These are phyloP conservation scores for Aspergillus tubingensis DNA, from an alignment of 2,329 filamentous ascomycete species.

Conservation along the genomic window DNA sequence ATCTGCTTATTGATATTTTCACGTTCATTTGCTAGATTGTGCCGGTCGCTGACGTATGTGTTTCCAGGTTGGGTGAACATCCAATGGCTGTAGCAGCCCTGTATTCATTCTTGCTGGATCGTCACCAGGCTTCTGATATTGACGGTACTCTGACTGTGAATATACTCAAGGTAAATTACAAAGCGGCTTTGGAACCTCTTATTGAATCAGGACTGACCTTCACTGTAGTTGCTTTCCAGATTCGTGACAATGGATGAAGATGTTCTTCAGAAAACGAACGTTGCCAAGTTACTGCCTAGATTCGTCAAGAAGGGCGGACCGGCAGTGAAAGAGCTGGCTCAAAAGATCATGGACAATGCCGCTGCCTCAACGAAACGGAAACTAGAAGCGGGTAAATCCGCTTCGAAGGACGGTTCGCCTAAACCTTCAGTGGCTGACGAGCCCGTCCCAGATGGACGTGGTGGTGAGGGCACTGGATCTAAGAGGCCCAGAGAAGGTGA, in stretches of 20 bases:
- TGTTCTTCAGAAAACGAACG: slow-evolving; percentile 60
- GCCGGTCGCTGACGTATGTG: slow-evolving; percentile 29
- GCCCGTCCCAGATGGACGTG: slow-evolving; percentile 17
- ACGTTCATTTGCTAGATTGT: not conserved
- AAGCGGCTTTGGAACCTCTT: not conserved
- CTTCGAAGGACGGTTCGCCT: slow-evolving; percentile 39
- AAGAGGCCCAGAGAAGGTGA: slow-evolving; percentile 46
- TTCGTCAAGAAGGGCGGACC: slow-evolving; percentile 61
- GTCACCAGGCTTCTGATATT: slow-evolving; percentile 51
- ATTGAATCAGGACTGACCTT: slow-evolving; percentile 24
- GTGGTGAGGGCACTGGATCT: slow-evolving; percentile 31
- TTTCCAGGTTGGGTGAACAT: slow-evolving; percentile 51
- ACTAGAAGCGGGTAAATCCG: slow-evolving; percentile 38
- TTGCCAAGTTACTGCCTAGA: slow-evolving; percentile 58
- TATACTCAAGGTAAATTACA: slow-evolving; percentile 47
- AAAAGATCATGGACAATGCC: slow-evolving; percentile 56
- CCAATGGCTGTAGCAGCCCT: slow-evolving; percentile 49
- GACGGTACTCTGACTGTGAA: slow-evolving; percentile 47
- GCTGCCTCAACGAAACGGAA: slow-evolving; percentile 48
- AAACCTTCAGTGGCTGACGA: slow-evolving; percentile 22
- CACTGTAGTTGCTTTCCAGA: slow-evolving; percentile 52
- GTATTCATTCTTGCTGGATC: slow-evolving; percentile 52
- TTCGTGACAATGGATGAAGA: slow-evolving; percentile 61
- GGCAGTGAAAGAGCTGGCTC: slow-evolving; percentile 57
- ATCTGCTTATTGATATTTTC: not conserved